Conservation (phyloP, 2,329 filamentous ascomycete species). For the Ophiostoma sp. region DNA sequence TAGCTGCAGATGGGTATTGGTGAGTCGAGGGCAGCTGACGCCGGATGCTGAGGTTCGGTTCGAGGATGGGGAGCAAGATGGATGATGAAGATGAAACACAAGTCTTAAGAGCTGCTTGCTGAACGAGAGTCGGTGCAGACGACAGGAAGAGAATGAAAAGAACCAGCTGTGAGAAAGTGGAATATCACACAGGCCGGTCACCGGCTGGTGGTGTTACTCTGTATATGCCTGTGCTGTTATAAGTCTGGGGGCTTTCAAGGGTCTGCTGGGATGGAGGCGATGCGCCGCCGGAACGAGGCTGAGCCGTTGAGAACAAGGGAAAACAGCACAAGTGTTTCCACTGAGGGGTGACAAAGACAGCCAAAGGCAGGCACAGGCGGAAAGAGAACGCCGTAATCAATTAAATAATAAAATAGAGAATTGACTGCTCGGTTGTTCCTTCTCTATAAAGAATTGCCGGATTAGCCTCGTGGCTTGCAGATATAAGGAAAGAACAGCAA, state of each 20-base stretch:
- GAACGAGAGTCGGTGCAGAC: background rate
- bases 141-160: background rate
- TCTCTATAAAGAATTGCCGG: background rate
- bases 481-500: background rate
- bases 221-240: background rate
- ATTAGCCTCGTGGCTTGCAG: background rate
- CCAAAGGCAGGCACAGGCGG: background rate
- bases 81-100: background rate
- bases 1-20: background rate
- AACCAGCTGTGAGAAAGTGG: background rate
- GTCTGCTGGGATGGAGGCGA: background rate
- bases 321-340: background rate
- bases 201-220: background rate
- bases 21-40: background rate
- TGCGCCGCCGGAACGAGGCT: conserved; percentile 10
- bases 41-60: background rate
- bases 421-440: background rate
- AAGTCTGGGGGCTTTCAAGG: background rate
- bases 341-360: conserved; percentile 5
- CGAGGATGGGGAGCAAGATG: background rate
- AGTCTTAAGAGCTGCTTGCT: background rate
- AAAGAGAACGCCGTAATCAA: background rate
- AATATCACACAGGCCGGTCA: background rate
- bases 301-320: background rate
- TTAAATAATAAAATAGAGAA: background rate